phyloP scores from a whole-genome alignment of 1,284 basidiomycete genomes.

The Cryptococcus jaspeensis region DNA sequence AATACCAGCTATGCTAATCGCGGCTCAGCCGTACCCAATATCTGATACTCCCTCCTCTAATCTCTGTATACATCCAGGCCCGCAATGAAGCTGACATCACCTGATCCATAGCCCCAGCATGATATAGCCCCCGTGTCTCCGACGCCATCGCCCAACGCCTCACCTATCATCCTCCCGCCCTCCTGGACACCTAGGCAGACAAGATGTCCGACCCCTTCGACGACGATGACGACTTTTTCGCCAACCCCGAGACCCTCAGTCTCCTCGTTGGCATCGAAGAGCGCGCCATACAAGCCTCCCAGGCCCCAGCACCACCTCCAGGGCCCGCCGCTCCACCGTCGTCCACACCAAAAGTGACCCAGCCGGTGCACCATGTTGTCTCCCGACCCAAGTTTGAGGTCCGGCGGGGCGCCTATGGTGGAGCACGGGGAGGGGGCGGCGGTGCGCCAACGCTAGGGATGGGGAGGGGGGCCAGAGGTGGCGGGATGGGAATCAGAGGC shows the following conservation, averaged over 20 bases:
- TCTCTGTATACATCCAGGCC: neutral
- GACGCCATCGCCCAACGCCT: no score
- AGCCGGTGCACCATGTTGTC: slow-evolving; percentile 30
- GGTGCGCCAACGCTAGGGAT: no score
- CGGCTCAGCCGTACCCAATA: slow-evolving; percentile 6
- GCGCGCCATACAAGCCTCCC: slow-evolving; percentile 28
- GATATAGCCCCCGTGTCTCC: neutral
- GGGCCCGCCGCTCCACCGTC: no score
- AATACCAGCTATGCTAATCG: slow-evolving; percentile 25
- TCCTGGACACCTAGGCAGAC: neutral
- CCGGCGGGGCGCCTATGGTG: no score
- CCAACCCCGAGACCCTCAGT: slow-evolving; percentile 30
- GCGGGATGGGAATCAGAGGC: slow-evolving; percentile 24
- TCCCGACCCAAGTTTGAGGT: no score
- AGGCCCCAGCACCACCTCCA: slow-evolving; percentile 8
- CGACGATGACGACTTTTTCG: slow-evolving; percentile 39
- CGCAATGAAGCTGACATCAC: neutral
- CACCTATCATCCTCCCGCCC: neutral
- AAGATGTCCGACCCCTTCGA: slow-evolving; percentile 38
- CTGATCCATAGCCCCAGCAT: neutral
- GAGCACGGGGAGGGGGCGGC: no score
- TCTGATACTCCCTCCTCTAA: slow-evolving; percentile 6
- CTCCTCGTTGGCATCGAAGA: slow-evolving; percentile 32
- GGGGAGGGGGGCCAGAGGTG: slow-evolving; percentile 30
- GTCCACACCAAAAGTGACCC: neutral